These are phyloP conservation scores for Aspergillus amoenus DNA, from an alignment of 2,329 filamentous ascomycete genomes.

Conservation along the genomic window DNA sequence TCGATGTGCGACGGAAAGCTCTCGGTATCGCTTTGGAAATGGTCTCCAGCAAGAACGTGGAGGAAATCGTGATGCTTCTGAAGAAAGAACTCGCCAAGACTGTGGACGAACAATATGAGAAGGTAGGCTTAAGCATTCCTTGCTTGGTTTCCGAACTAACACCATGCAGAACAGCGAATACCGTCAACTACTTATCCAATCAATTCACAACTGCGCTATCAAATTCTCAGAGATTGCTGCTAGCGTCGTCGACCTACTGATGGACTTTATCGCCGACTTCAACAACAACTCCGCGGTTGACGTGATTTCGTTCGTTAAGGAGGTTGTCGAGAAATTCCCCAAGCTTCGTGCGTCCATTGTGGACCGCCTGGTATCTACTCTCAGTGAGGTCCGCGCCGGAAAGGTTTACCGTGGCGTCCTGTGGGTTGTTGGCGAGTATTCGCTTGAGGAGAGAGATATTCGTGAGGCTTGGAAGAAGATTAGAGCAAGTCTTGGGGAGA, in stretches of 20 bases:
- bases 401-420: constrained; percentile 96
- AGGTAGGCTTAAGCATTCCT: constrained; percentile 46
- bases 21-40: constrained; percentile 89
- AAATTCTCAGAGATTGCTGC: constrained; percentile 98
- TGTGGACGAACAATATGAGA: constrained; percentile 97
- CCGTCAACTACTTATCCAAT: constrained; percentile 90
- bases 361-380: constrained; percentile 80
- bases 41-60: constrained; percentile 98
- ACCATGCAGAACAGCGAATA: constrained; percentile 73
- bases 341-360: constrained; percentile 84
- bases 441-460: constrained; percentile 88
- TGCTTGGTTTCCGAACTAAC: constrained; percentile 21
- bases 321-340: constrained; percentile 97
- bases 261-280: constrained; percentile 99
- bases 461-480: constrained; percentile 96
- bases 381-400: constrained; percentile 89
- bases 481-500: constrained; percentile 88
- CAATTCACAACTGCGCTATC: constrained; percentile 97
- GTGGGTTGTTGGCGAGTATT: constrained; percentile 98
- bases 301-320: constrained; percentile 97
- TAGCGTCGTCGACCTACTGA: constrained; percentile 91
- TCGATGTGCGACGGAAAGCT: constrained; percentile 92
- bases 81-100: constrained; percentile 99
- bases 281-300: constrained; percentile 96
- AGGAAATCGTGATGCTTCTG: constrained; percentile 90